phyloP scores from a whole-genome alignment of 129 eudicot genomes.

The Apium graveolens region DNA sequence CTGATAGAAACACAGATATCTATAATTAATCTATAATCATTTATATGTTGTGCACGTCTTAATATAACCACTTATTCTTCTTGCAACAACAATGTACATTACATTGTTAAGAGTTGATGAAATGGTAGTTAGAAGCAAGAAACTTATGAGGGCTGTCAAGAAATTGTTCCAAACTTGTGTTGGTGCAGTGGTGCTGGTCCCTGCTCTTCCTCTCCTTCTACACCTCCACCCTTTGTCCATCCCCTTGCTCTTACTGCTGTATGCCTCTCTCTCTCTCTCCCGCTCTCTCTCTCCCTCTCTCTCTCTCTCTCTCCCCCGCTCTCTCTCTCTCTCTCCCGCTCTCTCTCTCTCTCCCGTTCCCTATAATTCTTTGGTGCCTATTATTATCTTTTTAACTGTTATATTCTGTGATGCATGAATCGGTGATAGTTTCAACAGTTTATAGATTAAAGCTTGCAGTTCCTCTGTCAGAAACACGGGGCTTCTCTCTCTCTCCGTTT shows the following conservation, averaged over 20 bases:
- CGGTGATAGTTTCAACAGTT: too few species aligned
- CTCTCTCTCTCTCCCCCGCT: not conserved
- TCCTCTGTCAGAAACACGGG: too few species aligned
- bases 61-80: not conserved
- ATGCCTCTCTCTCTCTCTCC: not conserved
- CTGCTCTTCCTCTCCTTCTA: not conserved
- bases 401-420: too few species aligned
- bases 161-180: constrained; percentile 39
- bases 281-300: not conserved
- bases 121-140: constrained; percentile 1
- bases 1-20: not conserved
- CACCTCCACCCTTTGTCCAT: constrained; percentile 1
- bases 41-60: not conserved
- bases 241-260: not conserved
- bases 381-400: too few species aligned
- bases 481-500: too few species aligned
- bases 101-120: not conserved
- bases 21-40: not conserved
- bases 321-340: too few species aligned
- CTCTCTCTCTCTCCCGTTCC: too few species aligned
- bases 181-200: constrained; percentile 34
- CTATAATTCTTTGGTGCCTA: too few species aligned
- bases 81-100: not conserved
- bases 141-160: constrained; percentile 35
- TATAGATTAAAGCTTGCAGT: too few species aligned